Conservation (phyloP, 257 asterid species). For the Lantana camara region DNA sequence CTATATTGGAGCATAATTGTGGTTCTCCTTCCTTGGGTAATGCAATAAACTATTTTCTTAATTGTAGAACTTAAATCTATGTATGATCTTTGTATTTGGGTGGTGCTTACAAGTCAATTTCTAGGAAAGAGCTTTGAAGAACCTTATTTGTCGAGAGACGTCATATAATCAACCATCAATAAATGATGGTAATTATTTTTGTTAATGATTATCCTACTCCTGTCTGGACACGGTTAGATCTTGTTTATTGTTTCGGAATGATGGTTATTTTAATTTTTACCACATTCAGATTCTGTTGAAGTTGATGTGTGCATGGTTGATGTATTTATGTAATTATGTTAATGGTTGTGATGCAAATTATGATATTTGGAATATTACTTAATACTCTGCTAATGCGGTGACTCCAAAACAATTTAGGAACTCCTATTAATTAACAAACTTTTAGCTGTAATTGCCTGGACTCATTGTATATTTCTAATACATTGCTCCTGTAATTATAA, state of each 20-base stretch:
- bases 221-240: background rate
- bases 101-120: background rate
- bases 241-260: background rate
- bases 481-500: slow-evolving; percentile 45
- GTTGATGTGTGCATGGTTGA: background rate
- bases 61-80: background rate
- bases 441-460: slow-evolving; percentile 20
- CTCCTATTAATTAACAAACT: slow-evolving; percentile 11
- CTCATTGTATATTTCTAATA: slow-evolving; percentile 16
- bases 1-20: background rate
- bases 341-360: background rate
- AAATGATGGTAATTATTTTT: slow-evolving; percentile 7
- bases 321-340: too few species aligned
- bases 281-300: background rate
- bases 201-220: slow-evolving; percentile 4
- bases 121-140: background rate
- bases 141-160: slow-evolving; percentile 6
- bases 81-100: background rate
- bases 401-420: background rate
- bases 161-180: background rate
- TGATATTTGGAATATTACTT: slow-evolving; percentile 8
- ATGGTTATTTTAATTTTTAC: background rate
- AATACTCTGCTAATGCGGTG: background rate
- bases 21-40: too few species aligned
- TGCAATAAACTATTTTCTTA: too few species aligned